Percentiles rank a stretch among this genome's conserved stretches.
These are phyloP conservation scores for Boletus insuetus DNA, from an alignment of 768 basidiomycete genomes.

Conservation along the genomic window DNA sequence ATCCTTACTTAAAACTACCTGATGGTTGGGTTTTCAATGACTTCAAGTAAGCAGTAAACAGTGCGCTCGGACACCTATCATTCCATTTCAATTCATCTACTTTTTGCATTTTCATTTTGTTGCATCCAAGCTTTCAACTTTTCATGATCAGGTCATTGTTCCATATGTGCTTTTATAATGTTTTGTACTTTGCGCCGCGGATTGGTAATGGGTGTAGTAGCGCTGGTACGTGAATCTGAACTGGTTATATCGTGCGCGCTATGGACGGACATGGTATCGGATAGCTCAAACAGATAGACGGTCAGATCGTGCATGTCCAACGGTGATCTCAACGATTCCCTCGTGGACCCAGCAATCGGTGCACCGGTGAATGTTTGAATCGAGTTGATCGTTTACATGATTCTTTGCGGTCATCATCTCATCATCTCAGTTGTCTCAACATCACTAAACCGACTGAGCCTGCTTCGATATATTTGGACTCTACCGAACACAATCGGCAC, in stretches of 20 bases:
- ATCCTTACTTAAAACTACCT: conserved; percentile 73
- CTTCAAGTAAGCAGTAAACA: conserved; percentile 27
- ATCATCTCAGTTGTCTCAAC: too few species aligned
- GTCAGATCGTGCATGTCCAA: too few species aligned
- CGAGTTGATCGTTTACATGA: too few species aligned
- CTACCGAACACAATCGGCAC: neutral
- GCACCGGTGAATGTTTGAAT: too few species aligned
- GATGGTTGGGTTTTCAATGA: conserved; percentile 75
- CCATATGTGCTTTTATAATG: conserved; percentile 34
- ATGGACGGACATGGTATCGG: neutral
- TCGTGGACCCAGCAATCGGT: too few species aligned
- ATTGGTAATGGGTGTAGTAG: conserved; percentile 29
- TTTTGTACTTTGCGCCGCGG: conserved; percentile 25
- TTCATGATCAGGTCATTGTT: conserved; percentile 22
- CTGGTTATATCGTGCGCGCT: neutral
- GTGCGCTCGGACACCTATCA: conserved; percentile 15
- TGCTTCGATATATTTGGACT: too few species aligned
- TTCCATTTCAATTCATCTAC: conserved; percentile 25
- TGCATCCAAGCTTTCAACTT: conserved; percentile 18
- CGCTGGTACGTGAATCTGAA: conserved; percentile 32
- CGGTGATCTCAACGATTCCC: too few species aligned
- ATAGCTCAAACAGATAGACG: too few species aligned
- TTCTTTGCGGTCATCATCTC: too few species aligned
- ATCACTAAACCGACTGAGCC: too few species aligned
- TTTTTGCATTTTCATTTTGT: conserved; percentile 24